Conservation (phyloP, 768 basidiomycete species). For the Hypholoma sublateritium region DNA sequence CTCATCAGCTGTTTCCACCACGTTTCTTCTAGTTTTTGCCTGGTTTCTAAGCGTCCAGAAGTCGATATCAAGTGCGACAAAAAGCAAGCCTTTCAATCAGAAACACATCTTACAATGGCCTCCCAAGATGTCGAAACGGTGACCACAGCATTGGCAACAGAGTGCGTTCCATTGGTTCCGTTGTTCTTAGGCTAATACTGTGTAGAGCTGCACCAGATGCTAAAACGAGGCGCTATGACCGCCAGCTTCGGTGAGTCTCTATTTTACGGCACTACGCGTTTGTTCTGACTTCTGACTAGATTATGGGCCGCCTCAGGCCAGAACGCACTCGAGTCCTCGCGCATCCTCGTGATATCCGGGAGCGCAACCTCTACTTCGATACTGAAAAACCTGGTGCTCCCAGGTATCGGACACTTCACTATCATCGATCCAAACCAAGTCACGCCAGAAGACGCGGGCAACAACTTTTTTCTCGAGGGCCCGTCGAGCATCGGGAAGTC, state of each 20-base stretch:
- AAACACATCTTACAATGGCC: too few relatives aligned
- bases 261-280: neutral
- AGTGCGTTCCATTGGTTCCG: constrained; percentile 19
- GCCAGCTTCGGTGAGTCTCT: constrained; percentile 77
- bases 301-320: constrained; percentile 96
- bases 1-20: too few relatives aligned
- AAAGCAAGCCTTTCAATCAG: too few relatives aligned
- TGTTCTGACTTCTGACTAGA: constrained; percentile 32
- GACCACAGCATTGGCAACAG: constrained; percentile 26
- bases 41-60: too few relatives aligned
- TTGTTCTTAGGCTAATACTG: neutral
- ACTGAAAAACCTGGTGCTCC: constrained; percentile 95
- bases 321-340: constrained; percentile 79
- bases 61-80: too few relatives aligned
- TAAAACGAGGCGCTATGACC: constrained; percentile 91
- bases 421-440: constrained; percentile 71
- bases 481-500: constrained; percentile 73
- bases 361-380: constrained; percentile 86
- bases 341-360: constrained; percentile 77
- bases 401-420: constrained; percentile 95
- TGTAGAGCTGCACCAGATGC: constrained; percentile 69
- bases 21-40: too few relatives aligned
- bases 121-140: constrained; percentile 23
- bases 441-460: constrained; percentile 78
- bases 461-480: constrained; percentile 94